Base-by-base conservation (phyloP, 2,329 filamentous ascomycete species). In the Xylaria sp. region DNA sequence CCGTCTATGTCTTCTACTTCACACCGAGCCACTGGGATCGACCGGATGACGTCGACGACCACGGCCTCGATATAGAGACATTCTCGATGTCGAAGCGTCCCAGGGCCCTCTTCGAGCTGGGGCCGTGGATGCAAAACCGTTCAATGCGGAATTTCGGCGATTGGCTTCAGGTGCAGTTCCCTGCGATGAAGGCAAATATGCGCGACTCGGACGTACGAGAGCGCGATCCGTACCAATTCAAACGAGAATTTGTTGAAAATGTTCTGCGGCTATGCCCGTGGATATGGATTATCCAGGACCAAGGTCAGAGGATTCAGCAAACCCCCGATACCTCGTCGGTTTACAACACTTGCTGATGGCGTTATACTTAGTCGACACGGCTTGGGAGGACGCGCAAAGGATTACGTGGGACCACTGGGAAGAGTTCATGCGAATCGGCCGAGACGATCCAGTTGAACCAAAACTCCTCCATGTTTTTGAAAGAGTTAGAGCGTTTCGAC, bases 61-160 rank as follows among this genome's bases (percentile, higher is more conserved):
- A 28, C 8, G 56, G 56, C 1, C 1, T 46, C 39, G 3, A 5
- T 13, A 28, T 31, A n/a, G 39, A 58, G 6, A 1, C 3, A 12
- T 13, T 58, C 4, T 2, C 7, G 10, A 28, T 8, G 2, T 20
- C 56, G 15, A 8, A 12, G 7, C 39, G 39, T 13, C 56, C 56
- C 28, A 58, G 56, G 15, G 39, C 39, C 9, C 8, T 58, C 15
- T 58, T 58, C 23, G 56, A 58, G 39, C 7, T 58, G 8, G 23
- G 39, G 15, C 23, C 36, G 15, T 58, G 56, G 56, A n/a, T 20
- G 15, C 7, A 9, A 18, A 58, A 31, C 10, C 1, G 2, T 10
- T 7, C 2, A 9, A 4, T 28, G 3, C 13, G 8, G 23, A 31
- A n/a, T 46, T n/a, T 58, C 23, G 23, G 1, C 3, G 7, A 57